Base-by-base conservation (phyloP, 2,329 filamentous ascomycete species). In the Paraphaeosphaeria sporulosa region DNA sequence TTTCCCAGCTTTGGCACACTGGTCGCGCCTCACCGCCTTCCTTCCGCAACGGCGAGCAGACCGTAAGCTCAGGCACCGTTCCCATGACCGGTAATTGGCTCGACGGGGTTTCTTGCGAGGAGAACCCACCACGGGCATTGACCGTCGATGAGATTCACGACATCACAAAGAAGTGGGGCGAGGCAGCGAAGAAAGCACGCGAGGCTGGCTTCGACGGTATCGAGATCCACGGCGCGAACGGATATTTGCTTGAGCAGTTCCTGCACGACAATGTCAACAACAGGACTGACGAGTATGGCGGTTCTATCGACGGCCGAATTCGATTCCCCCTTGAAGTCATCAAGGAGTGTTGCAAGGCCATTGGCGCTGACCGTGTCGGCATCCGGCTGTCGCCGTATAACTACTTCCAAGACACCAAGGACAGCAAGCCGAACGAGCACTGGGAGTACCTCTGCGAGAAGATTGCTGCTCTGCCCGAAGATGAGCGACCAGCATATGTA, bases 301-400 rank as follows among this genome's bases (percentile, higher is more conserved):
- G 84, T 6, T 80, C 76, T 3, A 75, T 84, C 1, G 79, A 84
- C 67, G 84, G 84, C 59, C 78, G 83, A n/a, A 84, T 81, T 61
- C 80, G 79, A 4, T 89, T 90, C 65, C 81, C 81, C 0, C 70
- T 88, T 2, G 85, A 87, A 64, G 76, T 88, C n/a, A 84, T 77
- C 48, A 58, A 71, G 48, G 74, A 71, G 55, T 71, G 70, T 40
- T 67, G 42, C 8, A 73, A 71, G 42, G 71, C 76, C 2, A 74
- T 78, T 48, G 75, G 76, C 8, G 66, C 66, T 47, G 71, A 75
- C 21, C 68, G 70, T 15, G 69, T 74, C 7, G 75, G 72, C 15
- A 75, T 78, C 21, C 68, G 75, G 27, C 66, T 76, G 25, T 69
- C 66, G 23, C 74, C 74, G 4, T 77, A 66, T 63, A 77, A 76